phyloP scores from a whole-genome alignment of 441 rosid genomes.

The Kokia cookei region DNA sequence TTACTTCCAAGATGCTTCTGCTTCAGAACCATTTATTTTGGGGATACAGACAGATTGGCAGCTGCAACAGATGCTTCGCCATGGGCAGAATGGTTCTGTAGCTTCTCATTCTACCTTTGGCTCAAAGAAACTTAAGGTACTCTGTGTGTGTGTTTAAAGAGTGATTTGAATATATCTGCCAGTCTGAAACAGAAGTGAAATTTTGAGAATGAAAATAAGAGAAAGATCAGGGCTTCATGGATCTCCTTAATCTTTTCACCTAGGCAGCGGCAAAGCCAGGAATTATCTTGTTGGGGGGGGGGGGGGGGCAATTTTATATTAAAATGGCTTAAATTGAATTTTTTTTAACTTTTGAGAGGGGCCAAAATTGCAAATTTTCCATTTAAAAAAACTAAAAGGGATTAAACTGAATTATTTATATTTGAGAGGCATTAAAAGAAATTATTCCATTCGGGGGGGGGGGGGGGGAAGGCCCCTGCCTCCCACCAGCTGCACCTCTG shows the following conservation, averaged over 20 bases:
- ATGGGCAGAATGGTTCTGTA: conserved; percentile 35
- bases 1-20: conserved; percentile 36
- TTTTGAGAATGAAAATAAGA: background rate
- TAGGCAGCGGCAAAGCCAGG: background rate
- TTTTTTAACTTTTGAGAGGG: too few relatives aligned
- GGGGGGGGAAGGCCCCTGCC: too few relatives aligned
- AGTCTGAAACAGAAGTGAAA: background rate
- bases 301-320: too few relatives aligned
- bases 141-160: background rate
- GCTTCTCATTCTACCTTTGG: conserved; percentile 49
- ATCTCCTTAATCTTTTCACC: background rate
- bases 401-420: too few relatives aligned
- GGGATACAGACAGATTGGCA: conserved; percentile 65
- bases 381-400: too few relatives aligned
- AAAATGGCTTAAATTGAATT: too few relatives aligned
- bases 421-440: too few relatives aligned
- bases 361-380: too few relatives aligned
- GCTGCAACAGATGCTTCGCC: conserved; percentile 47
- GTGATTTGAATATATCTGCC: background rate
- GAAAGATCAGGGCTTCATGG: background rate
- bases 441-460: too few relatives aligned
- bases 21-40: conserved; percentile 32
- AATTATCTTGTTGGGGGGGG: too few relatives aligned
- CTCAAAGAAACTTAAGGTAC: conserved; percentile 47
- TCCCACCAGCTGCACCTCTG: too few relatives aligned